A percentile compares a stretch with the other conserved stretches of the same genome.
Conservation (phyloP, 73 alveolate genomes). For the Paramecium pentaurelia region DNA sequence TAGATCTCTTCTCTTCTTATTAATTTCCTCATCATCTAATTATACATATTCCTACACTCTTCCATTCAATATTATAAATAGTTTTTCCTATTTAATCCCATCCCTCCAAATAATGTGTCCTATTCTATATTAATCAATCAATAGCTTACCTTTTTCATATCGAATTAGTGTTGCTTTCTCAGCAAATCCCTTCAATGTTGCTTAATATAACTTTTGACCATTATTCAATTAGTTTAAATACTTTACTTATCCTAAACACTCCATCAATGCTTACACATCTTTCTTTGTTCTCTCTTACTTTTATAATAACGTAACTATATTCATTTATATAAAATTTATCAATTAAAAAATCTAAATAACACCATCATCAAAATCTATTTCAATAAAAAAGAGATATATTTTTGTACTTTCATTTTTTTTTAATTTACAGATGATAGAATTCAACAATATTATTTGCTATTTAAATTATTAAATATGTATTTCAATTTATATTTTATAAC, state of each 20-base stretch:
- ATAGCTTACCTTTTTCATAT: background rate
- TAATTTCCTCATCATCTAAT: background rate
- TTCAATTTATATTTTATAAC: no score
- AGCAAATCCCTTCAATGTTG: background rate
- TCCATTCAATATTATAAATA: background rate
- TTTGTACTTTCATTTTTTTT: background rate
- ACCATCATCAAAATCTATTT: background rate
- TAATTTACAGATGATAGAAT: no score
- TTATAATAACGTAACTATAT: background rate
- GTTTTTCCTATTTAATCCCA: background rate
- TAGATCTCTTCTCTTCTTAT: background rate
- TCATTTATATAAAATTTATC: background rate
- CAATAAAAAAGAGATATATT: background rate
- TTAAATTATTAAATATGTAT: no score
- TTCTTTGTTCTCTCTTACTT: background rate
- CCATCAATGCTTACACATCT: background rate
- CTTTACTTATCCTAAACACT: background rate
- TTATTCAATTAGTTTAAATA: background rate
- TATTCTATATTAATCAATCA: background rate
- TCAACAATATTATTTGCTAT: no score
- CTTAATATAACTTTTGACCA: background rate
- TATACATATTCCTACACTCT: background rate
- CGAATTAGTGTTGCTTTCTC: background rate
- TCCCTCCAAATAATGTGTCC: slow-evolving; percentile 6
- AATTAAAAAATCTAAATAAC: background rate